Evolutionary conservation across 2,329 filamentous ascomycete genomes (phyloP).

Genomic region (Alternaria sp.): DNA sequence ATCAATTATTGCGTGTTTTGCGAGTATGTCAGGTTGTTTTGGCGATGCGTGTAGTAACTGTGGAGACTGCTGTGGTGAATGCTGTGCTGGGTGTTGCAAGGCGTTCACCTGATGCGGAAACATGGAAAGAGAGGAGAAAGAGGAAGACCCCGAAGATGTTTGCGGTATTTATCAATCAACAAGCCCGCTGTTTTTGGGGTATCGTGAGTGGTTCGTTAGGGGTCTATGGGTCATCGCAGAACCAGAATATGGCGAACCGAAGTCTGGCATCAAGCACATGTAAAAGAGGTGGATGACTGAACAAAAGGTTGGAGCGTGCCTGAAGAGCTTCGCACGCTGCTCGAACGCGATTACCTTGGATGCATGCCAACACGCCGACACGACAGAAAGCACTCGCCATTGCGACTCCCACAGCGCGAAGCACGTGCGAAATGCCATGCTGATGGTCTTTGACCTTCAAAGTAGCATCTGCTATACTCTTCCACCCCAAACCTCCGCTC

Average conservation of each 20-base stretch:
- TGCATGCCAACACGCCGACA: not conserved
- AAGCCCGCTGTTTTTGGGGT: not conserved
- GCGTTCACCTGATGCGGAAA: not conserved
- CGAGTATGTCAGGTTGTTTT: not conserved
- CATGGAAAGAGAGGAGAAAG: not conserved
- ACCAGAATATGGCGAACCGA: not conserved
- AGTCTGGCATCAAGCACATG: not conserved
- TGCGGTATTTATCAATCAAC: not conserved
- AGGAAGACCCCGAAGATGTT: not conserved
- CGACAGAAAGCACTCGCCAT: not conserved
- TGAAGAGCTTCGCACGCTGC: not conserved
- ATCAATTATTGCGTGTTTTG: conserved; percentile 6
- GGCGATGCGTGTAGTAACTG: conserved; percentile 1
- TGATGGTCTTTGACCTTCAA: not conserved
- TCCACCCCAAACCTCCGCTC: not conserved
- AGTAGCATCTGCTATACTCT: not conserved
- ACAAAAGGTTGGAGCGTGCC: not conserved
- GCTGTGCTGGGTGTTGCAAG: not conserved
- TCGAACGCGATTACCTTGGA: not conserved
- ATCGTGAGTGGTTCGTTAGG: not conserved
- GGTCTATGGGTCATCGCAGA: not conserved
- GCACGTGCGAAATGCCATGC: not conserved
- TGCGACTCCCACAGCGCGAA: not conserved
- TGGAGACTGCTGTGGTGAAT: not conserved
- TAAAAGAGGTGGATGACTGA: not conserved